These are phyloP conservation scores for Ascoidea tarda DNA, from an alignment of 805 yeast genomes.

Conservation along the genomic window DNA sequence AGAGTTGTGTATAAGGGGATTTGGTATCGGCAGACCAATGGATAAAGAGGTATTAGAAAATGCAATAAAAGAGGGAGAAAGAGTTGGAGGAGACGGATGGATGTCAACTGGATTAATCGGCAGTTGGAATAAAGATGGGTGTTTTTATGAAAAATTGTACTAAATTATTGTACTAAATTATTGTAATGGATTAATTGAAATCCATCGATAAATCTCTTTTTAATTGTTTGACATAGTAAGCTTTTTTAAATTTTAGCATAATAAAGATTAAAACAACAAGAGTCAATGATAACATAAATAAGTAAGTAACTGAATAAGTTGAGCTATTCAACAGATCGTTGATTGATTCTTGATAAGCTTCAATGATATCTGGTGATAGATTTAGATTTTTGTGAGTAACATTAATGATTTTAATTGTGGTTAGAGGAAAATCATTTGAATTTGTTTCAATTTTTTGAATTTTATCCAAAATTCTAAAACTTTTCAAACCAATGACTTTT, in stretches of 20 bases:
- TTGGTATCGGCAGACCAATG: slow-evolving; percentile 5
- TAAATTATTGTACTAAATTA: neutral
- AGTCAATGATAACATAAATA: neutral
- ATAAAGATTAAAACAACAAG: too few species aligned
- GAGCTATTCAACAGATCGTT: neutral
- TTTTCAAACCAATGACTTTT: slow-evolving; percentile 48
- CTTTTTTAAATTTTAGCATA: too few species aligned
- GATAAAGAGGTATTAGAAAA: slow-evolving; percentile 5
- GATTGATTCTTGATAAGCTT: neutral
- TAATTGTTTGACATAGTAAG: neutral
- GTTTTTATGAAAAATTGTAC: slow-evolving; percentile 9
- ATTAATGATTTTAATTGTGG: slow-evolving; percentile 24
- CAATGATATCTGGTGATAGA: neutral
- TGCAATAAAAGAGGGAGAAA: slow-evolving; percentile 3
- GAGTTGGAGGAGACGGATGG: slow-evolving; percentile 10
- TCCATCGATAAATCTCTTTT: neutral
- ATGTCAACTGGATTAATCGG: slow-evolving; percentile 11
- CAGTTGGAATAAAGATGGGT: slow-evolving; percentile 8
- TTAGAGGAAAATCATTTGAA: slow-evolving; percentile 25
- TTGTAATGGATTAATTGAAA: too few species aligned
- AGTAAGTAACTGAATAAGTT: neutral
- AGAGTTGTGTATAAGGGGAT: slow-evolving; percentile 10
- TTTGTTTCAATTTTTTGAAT: slow-evolving; percentile 44
- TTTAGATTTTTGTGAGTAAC: too few species aligned
- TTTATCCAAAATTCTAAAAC: slow-evolving; percentile 26